Percentiles rank a stretch among this genome's conserved stretches.
These are phyloP conservation scores for Spathaspora sp. DNA, from an alignment of 1,139 yeast species.

Conservation along the genomic window DNA sequence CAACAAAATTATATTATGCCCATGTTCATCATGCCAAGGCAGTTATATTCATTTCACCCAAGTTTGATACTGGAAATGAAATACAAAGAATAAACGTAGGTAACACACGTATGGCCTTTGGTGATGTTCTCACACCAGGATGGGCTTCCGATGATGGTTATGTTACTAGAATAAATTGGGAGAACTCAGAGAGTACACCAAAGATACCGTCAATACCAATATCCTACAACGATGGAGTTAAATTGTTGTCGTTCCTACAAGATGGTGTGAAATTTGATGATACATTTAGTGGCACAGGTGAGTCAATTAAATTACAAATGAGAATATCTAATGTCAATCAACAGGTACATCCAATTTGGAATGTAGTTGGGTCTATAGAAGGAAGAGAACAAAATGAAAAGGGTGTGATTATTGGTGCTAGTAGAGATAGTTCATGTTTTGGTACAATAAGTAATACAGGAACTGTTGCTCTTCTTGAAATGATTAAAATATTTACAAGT, in stretches of 20 bases:
- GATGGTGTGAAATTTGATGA: constrained; percentile 45
- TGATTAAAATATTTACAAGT: constrained; percentile 69
- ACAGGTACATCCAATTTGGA: constrained; percentile 72
- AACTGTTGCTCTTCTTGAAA: constrained; percentile 67
- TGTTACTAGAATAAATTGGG: constrained; percentile 38
- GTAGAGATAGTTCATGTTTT: constrained; percentile 73
- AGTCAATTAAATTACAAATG: constrained; percentile 29
- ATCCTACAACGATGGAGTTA: constrained; percentile 66
- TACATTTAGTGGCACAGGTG: constrained; percentile 32
- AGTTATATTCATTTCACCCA: constrained; percentile 34
- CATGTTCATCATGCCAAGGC: constrained; percentile 33
- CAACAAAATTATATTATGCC: constrained; percentile 38
- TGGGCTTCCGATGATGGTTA: constrained; percentile 56
- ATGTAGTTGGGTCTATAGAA: constrained; percentile 71
- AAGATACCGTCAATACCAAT: constrained; percentile 75
- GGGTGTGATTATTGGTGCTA: constrained; percentile 79
- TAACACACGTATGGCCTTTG: constrained; percentile 63
- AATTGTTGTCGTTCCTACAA: constrained; percentile 22
- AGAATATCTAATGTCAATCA: constrained; percentile 50
- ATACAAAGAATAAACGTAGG: constrained; percentile 69
- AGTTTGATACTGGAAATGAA: constrained; percentile 35
- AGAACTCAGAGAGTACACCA: constrained; percentile 57
- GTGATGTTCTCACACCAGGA: constrained; percentile 81
- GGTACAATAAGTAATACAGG: constrained; percentile 84
- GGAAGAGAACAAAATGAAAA: constrained; percentile 81